Evolutionary conservation across 1,284 basidiomycete species (phyloP).

Genomic region (Erythrobasidium hasegawianum): DNA sequence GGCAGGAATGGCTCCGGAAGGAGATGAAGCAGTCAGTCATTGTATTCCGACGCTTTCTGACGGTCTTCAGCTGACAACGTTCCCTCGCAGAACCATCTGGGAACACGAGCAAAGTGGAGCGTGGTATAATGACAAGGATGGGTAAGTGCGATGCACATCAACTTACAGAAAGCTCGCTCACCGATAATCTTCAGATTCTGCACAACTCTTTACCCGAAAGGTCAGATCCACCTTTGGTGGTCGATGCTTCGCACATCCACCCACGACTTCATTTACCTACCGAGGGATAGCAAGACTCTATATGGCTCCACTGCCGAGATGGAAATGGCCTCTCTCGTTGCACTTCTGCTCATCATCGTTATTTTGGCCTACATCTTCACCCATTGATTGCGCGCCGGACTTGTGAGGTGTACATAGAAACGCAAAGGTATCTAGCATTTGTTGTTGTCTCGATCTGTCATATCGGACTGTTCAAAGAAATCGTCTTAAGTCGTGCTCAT

Average conservation of each 20-base stretch:
- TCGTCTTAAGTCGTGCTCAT: no score
- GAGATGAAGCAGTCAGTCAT: constrained; percentile 22
- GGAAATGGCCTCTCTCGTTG: not conserved
- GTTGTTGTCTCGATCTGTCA: no score
- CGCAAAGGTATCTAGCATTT: no score
- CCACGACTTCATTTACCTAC: constrained; percentile 16
- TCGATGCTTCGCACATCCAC: constrained; percentile 5
- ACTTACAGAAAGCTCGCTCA: no score
- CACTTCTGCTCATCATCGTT: not conserved
- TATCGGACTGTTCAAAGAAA: no score
- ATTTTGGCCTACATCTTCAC: not conserved
- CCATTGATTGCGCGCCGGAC: no score
- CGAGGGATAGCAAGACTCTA: constrained; percentile 1
- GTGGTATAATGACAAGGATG: constrained; percentile 20
- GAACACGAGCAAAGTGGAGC: constrained; percentile 11
- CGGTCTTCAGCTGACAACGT: no score
- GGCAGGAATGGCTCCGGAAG: constrained; percentile 21
- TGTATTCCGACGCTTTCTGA: not conserved
- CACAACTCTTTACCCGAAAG: constrained; percentile 11
- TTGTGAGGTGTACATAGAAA: no score
- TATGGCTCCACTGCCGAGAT: constrained; percentile 24
- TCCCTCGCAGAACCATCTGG: constrained; percentile 9
- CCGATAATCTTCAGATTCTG: not conserved
- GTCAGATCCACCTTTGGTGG: constrained; percentile 23
- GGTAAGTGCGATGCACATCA: no score